Base-by-base conservation (phyloP, 148 eudicot species). In the Arctostaphylos glauca region DNA sequence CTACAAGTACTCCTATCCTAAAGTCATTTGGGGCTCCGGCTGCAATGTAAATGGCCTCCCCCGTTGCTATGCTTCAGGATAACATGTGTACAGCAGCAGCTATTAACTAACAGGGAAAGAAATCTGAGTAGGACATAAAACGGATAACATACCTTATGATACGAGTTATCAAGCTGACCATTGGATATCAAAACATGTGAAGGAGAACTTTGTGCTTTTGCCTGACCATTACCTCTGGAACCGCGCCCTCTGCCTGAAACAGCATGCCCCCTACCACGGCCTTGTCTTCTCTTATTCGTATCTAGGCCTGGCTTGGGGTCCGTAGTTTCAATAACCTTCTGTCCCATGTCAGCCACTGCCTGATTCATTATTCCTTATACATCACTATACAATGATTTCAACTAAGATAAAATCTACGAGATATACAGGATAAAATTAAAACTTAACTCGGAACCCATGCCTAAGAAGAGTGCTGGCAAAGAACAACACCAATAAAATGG, bases 241-340 rank as follows among this genome's bases (percentile, higher is more conserved):
- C 92, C 90, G 87, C 99, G 98, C 38, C 96, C 96, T 79, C 94
- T 90, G 55, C 92, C 94, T 71, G 93, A 86, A 80, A 85, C 73
- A 85, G 91, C 88, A 50, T 89, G 87, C 25, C 92, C 93, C 88
- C 90, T 91, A 81, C 97, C 94, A 85, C 98, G 99, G 66, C 92
- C 86, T 88, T 92, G 95, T 85, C 89, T 97, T 90, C 89, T 94
- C 87, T 86, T 92, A 78, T 71, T 91, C 77, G 76, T 74, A 80
- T 97, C 96, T 74, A 41, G 78, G 62, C 83, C 87, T 76, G 78
- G 73, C 88, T 86, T 93, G 75, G 81, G 50, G 60, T 92, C 90
- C 60, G 84, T 78, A 76, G 86, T 80, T 48, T 89, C 94, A 64
- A 79, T 72, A 54, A 18, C 74, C 82, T 87, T 92, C 80, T 87